phyloP scores from a whole-genome alignment of 2,329 filamentous ascomycete genomes.

The Venturia nashicola region DNA sequence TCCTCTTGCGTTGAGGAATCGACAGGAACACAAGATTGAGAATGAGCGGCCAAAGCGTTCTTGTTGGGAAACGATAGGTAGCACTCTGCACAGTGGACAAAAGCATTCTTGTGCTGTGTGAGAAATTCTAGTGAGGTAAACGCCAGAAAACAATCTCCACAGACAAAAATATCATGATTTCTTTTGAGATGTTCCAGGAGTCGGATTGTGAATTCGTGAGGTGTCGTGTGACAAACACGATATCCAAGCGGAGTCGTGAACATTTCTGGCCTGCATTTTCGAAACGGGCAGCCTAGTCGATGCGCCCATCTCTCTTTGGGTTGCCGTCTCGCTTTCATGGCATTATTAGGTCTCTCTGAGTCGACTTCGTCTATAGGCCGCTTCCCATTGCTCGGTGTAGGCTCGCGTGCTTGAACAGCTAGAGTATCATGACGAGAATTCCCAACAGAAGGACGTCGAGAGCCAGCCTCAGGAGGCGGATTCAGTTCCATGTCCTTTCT shows the following conservation, averaged over 20 bases:
- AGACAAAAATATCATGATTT: constrained; percentile 8
- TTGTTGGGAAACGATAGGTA: constrained; percentile 4
- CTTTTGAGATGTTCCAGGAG: constrained; percentile 6
- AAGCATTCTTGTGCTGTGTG: neutral
- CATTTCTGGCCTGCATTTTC: constrained; percentile 4
- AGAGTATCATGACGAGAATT: neutral
- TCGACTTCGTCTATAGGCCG: constrained; percentile 1
- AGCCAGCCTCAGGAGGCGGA: neutral
- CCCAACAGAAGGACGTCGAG: neutral
- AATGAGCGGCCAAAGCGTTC: constrained; percentile 1
- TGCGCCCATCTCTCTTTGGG: constrained; percentile 7
- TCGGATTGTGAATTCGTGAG: constrained; percentile 8
- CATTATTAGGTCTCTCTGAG: neutral
- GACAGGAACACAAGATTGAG: constrained; percentile 1
- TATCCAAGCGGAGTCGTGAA: constrained; percentile 4
- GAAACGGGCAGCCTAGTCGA: constrained; percentile 6
- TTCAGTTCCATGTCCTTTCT: neutral
- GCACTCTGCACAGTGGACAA: constrained; percentile 5
- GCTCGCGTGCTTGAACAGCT: neutral
- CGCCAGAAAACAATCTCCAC: constrained; percentile 7
- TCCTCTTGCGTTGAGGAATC: constrained; percentile 9
- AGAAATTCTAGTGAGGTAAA: neutral
- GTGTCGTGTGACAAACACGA: constrained; percentile 6
- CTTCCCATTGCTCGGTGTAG: neutral
- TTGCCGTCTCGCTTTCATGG: constrained; percentile 3